A percentile compares a stretch with the other conserved stretches of the same genome.
These are phyloP conservation scores for Cicer arietinum DNA, from an alignment of 306 rosid genomes.

Conservation along the genomic window DNA sequence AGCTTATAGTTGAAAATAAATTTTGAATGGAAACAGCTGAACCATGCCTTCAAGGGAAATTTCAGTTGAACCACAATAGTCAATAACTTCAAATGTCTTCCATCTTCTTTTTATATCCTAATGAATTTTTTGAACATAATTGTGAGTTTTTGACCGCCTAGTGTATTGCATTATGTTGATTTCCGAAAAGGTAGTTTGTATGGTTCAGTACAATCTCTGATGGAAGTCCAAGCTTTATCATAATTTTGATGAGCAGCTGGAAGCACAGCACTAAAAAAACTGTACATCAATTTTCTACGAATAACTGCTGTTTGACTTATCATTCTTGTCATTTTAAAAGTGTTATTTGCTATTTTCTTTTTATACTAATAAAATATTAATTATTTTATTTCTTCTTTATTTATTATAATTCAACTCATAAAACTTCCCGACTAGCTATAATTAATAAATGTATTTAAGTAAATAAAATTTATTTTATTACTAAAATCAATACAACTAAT, in stretches of 20 bases:
- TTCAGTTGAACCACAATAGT: constrained; percentile 3
- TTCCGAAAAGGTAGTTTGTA: constrained; percentile 19
- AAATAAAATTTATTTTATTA: too few relatives aligned
- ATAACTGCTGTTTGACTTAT: constrained; percentile 31
- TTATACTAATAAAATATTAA: too few relatives aligned
- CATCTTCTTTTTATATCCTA: neutral
- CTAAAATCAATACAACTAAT: too few relatives aligned
- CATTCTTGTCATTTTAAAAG: neutral
- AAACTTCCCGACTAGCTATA: too few relatives aligned
- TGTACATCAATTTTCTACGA: neutral
- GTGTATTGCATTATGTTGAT: neutral
- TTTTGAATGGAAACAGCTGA: neutral
- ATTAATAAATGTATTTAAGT: too few relatives aligned
- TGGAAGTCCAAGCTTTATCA: constrained; percentile 30
- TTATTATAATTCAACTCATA: too few relatives aligned
- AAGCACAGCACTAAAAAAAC: neutral
- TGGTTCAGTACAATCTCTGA: constrained; percentile 21
- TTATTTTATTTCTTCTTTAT: too few relatives aligned
- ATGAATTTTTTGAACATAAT: constrained; percentile 12
- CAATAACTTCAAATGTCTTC: constrained; percentile 8
- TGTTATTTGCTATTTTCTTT: too few relatives aligned
- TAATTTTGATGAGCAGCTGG: constrained; percentile 5
- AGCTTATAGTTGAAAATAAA: neutral
- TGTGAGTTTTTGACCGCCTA: neutral
- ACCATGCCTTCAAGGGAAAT: constrained; percentile 16